Evolutionary conservation across 345 rosid genomes (phyloP).

Genomic region (Gossypium turneri): DNA sequence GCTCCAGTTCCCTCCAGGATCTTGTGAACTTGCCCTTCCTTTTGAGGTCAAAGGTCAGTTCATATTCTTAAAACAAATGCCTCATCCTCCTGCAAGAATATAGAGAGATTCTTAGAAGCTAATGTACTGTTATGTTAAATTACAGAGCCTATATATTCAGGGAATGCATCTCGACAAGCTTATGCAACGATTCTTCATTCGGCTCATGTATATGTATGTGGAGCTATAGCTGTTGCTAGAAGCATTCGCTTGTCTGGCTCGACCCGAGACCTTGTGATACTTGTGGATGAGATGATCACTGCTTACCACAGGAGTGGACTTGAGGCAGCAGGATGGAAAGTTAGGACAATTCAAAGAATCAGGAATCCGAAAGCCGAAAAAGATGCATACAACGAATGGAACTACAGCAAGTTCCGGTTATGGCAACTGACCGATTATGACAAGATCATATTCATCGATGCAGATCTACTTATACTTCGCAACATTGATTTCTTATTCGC

Average conservation of each 20-base stretch:
- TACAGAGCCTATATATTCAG: conserved; percentile 49
- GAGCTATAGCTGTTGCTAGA: conserved; percentile 87
- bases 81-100: conserved; percentile 7
- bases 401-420: conserved; percentile 88
- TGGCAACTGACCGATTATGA: conserved; percentile 96
- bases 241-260: conserved; percentile 92
- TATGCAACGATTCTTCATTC: conserved; percentile 38
- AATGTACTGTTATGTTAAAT: conserved; percentile 7
- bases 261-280: conserved; percentile 80
- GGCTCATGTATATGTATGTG: conserved; percentile 84
- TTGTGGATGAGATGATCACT: conserved; percentile 77
- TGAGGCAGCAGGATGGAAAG: conserved; percentile 89
- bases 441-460: conserved; percentile 88
- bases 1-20: conserved; percentile 79
- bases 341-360: conserved; percentile 71
- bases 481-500: conserved; percentile 39
- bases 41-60: conserved; percentile 58
- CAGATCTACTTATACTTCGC: conserved; percentile 74
- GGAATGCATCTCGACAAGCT: conserved; percentile 66
- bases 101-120: not conserved
- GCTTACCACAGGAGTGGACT: conserved; percentile 77
- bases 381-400: conserved; percentile 96
- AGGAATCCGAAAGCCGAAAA: conserved; percentile 94
- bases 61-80: not conserved
- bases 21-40: conserved; percentile 94